Conservation (phyloP, 2,329 filamentous ascomycete species). For the Calonectria pseudoturangicola region DNA sequence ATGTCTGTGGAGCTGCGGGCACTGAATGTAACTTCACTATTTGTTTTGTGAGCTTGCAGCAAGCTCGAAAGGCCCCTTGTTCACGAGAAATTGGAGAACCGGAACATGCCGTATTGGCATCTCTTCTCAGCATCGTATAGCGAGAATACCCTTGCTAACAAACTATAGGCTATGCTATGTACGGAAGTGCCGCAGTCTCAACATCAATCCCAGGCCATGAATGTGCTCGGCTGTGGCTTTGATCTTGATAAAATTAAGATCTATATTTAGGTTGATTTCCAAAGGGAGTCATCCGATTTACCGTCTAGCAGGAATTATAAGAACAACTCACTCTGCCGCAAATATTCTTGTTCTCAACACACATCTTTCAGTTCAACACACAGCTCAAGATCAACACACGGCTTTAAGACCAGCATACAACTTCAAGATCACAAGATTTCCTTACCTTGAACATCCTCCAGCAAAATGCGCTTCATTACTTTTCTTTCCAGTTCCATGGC, state of each 20-base stretch:
- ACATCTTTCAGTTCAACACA: neutral
- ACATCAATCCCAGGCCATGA: neutral
- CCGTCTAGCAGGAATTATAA: neutral
- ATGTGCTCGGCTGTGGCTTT: neutral
- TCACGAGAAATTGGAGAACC: neutral
- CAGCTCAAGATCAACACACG: too few species aligned
- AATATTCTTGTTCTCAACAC: neutral
- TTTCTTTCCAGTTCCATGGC: constrained; percentile 5
- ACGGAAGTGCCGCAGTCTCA: neutral
- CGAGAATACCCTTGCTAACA: neutral
- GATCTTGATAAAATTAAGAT: neutral
- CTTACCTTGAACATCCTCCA: neutral
- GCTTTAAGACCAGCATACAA: neutral
- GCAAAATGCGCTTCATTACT: constrained; percentile 1
- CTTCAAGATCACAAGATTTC: neutral
- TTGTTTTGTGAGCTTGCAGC: constrained; percentile 2
- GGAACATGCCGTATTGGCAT: neutral
- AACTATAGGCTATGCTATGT: neutral
- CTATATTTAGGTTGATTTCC: neutral
- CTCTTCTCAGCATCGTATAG: neutral
- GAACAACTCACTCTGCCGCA: neutral
- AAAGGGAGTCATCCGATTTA: neutral
- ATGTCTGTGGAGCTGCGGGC: neutral
- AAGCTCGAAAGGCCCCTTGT: neutral
- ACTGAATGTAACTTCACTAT: neutral